These are phyloP conservation scores for Hymenotorrendiella dingleyae DNA, from an alignment of 2,329 filamentous ascomycete genomes.

Conservation along the genomic window DNA sequence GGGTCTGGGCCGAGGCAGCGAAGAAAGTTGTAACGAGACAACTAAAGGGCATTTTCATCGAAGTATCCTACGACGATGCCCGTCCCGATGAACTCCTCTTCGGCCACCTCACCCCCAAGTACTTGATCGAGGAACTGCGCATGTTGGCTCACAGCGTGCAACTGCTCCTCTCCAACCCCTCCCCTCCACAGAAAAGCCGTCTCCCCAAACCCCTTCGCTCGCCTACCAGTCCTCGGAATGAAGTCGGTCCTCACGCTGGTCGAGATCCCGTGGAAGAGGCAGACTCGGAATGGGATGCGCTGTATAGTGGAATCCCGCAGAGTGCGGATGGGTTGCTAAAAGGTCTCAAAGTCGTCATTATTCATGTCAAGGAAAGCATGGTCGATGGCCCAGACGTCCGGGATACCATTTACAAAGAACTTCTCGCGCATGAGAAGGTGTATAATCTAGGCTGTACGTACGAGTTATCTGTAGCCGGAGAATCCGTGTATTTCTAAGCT, in stretches of 20 bases:
- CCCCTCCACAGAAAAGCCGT: slow-evolving; percentile 56
- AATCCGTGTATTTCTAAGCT: too few relatives aligned
- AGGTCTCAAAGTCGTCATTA: slow-evolving; percentile 77
- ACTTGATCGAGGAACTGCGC: slow-evolving; percentile 72
- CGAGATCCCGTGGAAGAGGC: too few relatives aligned
- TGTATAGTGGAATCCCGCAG: too few relatives aligned
- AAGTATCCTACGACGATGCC: slow-evolving; percentile 86
- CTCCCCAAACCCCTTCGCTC: slow-evolving; percentile 34
- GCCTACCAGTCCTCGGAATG: too few relatives aligned
- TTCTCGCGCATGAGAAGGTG: slow-evolving; percentile 54
- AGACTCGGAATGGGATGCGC: too few relatives aligned
- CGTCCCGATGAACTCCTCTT: slow-evolving; percentile 74
- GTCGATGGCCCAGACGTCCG: slow-evolving; percentile 60
- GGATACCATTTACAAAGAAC: slow-evolving; percentile 63
- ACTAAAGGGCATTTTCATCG: slow-evolving; percentile 82
- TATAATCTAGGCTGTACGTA: not conserved
- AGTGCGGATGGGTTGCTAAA: slow-evolving; percentile 46
- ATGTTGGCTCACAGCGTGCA: slow-evolving; percentile 49
- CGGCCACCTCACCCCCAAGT: slow-evolving; percentile 80
- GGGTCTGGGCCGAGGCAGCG: slow-evolving; percentile 83
- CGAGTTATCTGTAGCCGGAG: too few relatives aligned
- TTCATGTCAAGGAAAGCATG: slow-evolving; percentile 87
- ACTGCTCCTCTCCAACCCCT: slow-evolving; percentile 36
- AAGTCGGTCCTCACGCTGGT: too few relatives aligned
- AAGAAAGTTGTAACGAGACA: slow-evolving; percentile 70